Evolutionary conservation across 192 early-diverging fungal species (phyloP).

Genomic region (Mycoemilia scoparia): DNA sequence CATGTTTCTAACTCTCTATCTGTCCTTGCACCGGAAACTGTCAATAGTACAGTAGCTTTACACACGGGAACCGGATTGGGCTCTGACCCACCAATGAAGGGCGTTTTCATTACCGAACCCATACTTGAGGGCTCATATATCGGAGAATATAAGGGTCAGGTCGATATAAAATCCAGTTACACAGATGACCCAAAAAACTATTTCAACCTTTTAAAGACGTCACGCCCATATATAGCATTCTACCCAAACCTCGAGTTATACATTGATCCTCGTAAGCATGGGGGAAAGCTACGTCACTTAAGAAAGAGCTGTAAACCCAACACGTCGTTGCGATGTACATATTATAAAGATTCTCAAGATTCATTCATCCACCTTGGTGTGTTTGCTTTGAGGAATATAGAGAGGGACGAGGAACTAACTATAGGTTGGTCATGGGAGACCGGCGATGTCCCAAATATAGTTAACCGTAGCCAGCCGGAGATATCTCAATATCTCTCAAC

Average conservation of each 20-base stretch:
- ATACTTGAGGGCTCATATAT: conserved; percentile 31
- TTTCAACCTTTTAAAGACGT: conserved; percentile 42
- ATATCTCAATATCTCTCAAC: conserved; percentile 20
- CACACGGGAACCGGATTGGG: too few species aligned
- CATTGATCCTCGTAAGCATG: conserved; percentile 47
- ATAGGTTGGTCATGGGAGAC: conserved; percentile 53
- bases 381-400: conserved; percentile 37
- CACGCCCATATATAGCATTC: conserved; percentile 42
- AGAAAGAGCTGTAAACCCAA: conserved; percentile 51
- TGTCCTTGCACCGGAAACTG: too few species aligned
- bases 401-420: conserved; percentile 47
- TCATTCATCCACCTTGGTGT: conserved; percentile 42
- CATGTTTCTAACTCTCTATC: too few species aligned
- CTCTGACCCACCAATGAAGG: too few species aligned
- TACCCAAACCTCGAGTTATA: conserved; percentile 45
- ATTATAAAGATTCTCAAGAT: conserved; percentile 22
- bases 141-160: conserved; percentile 60
- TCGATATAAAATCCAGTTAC: conserved; percentile 44
- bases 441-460: conserved; percentile 22
- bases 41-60: too few species aligned
- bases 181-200: conserved; percentile 45
- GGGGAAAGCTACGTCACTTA: conserved; percentile 48
- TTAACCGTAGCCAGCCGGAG: conserved; percentile 11
- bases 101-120: conserved; percentile 10
- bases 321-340: conserved; percentile 39